Percentiles rank a stretch among this genome's conserved stretches.
phyloP scores from a whole-genome alignment of 2,329 filamentous ascomycete species.

The Lecanoromycetidae sp. region DNA sequence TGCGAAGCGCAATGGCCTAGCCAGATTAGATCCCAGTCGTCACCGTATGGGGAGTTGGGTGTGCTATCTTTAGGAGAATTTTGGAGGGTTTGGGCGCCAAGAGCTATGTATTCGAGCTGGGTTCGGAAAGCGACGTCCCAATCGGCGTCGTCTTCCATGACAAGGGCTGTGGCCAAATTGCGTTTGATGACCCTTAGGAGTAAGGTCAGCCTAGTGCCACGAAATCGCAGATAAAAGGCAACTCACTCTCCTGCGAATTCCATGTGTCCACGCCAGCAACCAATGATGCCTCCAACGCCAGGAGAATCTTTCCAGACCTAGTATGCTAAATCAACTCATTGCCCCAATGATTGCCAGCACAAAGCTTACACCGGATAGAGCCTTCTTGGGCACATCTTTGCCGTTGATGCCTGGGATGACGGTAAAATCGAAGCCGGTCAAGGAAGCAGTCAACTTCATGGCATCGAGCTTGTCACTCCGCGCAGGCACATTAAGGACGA shows the following conservation, averaged over 20 bases:
- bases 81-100: conserved; percentile 17
- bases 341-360: neutral
- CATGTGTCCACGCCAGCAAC: conserved; percentile 18
- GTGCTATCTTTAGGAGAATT: conserved; percentile 2
- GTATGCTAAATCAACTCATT: neutral
- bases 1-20: conserved; percentile 21
- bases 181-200: conserved; percentile 24
- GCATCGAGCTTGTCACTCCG: conserved; percentile 41
- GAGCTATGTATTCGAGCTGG: conserved; percentile 25
- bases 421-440: conserved; percentile 34
- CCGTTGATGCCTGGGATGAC: conserved; percentile 35
- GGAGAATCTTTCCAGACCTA: conserved; percentile 2
- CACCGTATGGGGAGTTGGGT: conserved; percentile 19
- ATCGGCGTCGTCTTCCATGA: conserved; percentile 36
- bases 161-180: conserved; percentile 29
- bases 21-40: conserved; percentile 23
- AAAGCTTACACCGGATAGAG: conserved; percentile 25
- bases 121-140: conserved; percentile 32
- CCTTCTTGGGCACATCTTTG: conserved; percentile 32
- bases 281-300: conserved; percentile 9
- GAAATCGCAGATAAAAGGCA: neutral
- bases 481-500: conserved; percentile 36
- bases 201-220: neutral
- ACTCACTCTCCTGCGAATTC: conserved; percentile 13
- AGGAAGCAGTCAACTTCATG: conserved; percentile 31